These are phyloP conservation scores for Astrothelium macrocarpum DNA, from an alignment of 495 filamentous ascomycete species.

Conservation along the genomic window DNA sequence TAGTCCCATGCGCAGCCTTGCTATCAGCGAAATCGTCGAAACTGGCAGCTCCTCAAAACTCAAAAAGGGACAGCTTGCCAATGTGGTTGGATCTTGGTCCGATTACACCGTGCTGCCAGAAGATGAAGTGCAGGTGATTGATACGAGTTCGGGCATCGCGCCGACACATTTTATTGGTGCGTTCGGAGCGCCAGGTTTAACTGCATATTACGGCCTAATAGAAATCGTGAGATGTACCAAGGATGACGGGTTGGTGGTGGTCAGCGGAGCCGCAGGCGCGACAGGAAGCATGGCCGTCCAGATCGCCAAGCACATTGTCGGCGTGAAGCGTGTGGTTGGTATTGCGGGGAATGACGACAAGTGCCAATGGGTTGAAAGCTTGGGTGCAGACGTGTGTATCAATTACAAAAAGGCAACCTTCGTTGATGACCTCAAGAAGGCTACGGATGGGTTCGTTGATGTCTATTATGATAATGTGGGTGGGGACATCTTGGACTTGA, in stretches of 20 bases:
- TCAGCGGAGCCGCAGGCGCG: constrained; percentile 52
- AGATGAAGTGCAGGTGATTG: constrained; percentile 23
- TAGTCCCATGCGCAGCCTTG: constrained; percentile 56
- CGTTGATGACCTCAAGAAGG: constrained; percentile 44
- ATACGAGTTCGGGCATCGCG: constrained; percentile 22
- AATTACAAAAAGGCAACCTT: constrained; percentile 58
- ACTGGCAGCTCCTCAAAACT: constrained; percentile 34
- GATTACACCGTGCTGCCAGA: constrained; percentile 41
- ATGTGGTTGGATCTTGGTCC: constrained; percentile 38
- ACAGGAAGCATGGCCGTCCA: constrained; percentile 59
- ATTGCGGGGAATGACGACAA: constrained; percentile 60
- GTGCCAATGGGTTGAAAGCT: constrained; percentile 49
- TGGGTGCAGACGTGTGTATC: constrained; percentile 57
- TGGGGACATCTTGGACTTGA: constrained; percentile 54
- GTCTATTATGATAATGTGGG: constrained; percentile 68
- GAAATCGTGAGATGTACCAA: constrained; percentile 31
- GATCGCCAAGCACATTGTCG: constrained; percentile 47
- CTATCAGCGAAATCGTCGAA: constrained; percentile 45
- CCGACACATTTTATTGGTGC: constrained; percentile 42
- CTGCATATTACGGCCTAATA: constrained; percentile 44
- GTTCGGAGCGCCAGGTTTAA: constrained; percentile 41
- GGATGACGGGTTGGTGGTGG: constrained; percentile 37
- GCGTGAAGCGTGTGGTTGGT: constrained; percentile 47
- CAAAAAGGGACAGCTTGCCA: constrained; percentile 35
- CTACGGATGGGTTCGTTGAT: constrained; percentile 54